Base-by-base conservation (phyloP, 306 rosid species). In the Glycine latifolia region DNA sequence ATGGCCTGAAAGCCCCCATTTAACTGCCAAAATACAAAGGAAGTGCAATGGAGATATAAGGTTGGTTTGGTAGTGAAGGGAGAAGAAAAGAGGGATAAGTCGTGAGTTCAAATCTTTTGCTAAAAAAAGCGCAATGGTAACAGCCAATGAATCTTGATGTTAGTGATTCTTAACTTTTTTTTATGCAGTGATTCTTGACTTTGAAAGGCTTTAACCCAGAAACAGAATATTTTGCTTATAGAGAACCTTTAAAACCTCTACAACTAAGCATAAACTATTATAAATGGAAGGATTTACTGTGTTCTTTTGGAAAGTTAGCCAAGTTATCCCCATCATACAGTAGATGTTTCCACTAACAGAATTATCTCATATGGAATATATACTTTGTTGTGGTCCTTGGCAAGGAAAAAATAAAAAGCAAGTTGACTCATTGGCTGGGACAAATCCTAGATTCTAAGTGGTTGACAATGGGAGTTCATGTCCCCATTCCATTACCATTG, bases 391-490 rank as follows among this genome's bases (percentile, higher is more conserved):
- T 43, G 7, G 33, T 41, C 72, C 72, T 67, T 15, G n/a, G 11
- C 53, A 15, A 44, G 52, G 50, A 9, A 43, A 41, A 67, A n/a
- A n/a, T 15, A 67, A 46, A 68, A 17, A 35, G 14, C 70, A 67
- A 44, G 61, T 67, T 75, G 35, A 56, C 39, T 76, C 56, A 75
- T 71, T 10, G 2, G 20, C 71, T 46, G 66, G 65, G 77, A 72
- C 35, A 53, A n/a, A 72, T 71, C 44, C 46, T 10, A 71, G 26
- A 31, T 49, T 35, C 77, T 10, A 35, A 33, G 77, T 53, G 63
- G 77, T 35, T 73, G 78, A 54, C 66, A 73, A 73, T 55, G 66
- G 37, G 15, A 31, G 11, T 59, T 53, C 66, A 56, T 54, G 66
- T 53, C 50, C 66, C 77, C 65, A 35, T 44, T 73, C 55, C 15